These are phyloP conservation scores for Epichloe gansuensis DNA, from an alignment of 2,329 filamentous ascomycete species.

Conservation along the genomic window DNA sequence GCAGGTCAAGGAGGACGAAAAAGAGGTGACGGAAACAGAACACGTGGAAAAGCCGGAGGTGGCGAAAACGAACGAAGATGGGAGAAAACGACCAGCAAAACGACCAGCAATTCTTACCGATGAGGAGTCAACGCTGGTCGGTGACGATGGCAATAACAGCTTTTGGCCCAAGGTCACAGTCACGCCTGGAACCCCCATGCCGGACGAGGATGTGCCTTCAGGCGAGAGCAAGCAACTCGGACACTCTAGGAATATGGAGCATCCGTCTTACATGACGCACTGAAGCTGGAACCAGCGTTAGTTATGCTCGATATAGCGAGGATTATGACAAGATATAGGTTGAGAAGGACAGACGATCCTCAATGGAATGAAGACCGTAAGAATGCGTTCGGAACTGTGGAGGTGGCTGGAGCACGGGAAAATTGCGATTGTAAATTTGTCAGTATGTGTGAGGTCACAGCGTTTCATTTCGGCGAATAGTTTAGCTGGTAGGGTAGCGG, in stretches of 20 bases:
- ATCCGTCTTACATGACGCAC: slow-evolving; percentile 20
- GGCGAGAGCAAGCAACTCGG: slow-evolving; percentile 32
- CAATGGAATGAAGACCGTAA: neutral
- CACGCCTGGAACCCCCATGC: slow-evolving; percentile 28
- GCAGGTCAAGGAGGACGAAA: slow-evolving; percentile 26
- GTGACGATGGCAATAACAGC: neutral
- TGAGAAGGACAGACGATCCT: neutral
- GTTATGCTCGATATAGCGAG: neutral
- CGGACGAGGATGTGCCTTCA: slow-evolving; percentile 17
- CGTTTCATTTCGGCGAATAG: neutral
- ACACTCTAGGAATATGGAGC: slow-evolving; percentile 24
- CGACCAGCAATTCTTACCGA: neutral
- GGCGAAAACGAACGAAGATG: neutral
- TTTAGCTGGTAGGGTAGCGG: neutral
- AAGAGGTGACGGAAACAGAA: slow-evolving; percentile 20
- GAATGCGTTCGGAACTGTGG: neutral
- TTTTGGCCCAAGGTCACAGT: slow-evolving; percentile 6
- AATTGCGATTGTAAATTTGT: neutral
- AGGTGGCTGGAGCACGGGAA: neutral
- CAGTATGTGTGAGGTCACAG: neutral
- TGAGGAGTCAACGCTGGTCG: slow-evolving; percentile 5
- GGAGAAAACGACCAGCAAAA: neutral
- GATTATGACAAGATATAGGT: neutral
- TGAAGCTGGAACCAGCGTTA: slow-evolving; percentile 9
- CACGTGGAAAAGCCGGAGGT: slow-evolving; percentile 15